These are phyloP conservation scores for Pseudogymnoascus sp. DNA, from an alignment of 2,329 filamentous ascomycete species.

Conservation along the genomic window DNA sequence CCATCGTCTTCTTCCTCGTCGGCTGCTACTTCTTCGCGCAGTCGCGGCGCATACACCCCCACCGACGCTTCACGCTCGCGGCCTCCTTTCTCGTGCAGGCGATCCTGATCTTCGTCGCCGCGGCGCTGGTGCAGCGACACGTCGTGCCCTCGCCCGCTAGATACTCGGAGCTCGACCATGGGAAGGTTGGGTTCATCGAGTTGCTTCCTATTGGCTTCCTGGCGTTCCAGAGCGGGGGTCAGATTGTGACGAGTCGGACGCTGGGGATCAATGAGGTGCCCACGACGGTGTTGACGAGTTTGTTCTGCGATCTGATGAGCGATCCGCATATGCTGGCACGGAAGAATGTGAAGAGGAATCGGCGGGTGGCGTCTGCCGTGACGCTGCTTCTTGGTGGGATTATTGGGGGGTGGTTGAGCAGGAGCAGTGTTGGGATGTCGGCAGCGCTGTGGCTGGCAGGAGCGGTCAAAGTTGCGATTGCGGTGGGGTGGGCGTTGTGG, in stretches of 20 bases:
- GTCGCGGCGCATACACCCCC: conserved; percentile 28
- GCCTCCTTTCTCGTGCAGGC: conserved; percentile 45
- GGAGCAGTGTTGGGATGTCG: conserved; percentile 40
- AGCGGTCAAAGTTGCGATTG: conserved; percentile 45
- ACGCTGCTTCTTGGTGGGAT: conserved; percentile 45
- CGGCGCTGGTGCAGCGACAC: conserved; percentile 39
- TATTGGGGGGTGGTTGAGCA: conserved; percentile 44
- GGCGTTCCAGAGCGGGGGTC: conserved; percentile 67
- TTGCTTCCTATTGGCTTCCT: conserved; percentile 39
- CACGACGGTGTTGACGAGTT: conserved; percentile 71
- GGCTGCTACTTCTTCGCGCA: conserved; percentile 42
- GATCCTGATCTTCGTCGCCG: conserved; percentile 42
- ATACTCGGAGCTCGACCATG: conserved; percentile 19
- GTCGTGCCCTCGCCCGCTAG: conserved; percentile 37
- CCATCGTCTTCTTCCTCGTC: conserved; percentile 43
- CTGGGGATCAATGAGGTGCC: conserved; percentile 63
- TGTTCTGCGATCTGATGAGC: conserved; percentile 73
- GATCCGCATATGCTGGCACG: conserved; percentile 44
- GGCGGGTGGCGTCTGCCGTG: conserved; percentile 40
- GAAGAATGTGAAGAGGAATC: conserved; percentile 44
- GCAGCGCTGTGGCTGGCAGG: conserved; percentile 39
- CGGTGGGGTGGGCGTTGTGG: conserved; percentile 54
- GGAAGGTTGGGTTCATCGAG: conserved; percentile 31
- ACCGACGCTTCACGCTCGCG: conserved; percentile 35
- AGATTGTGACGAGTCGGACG: conserved; percentile 65